Evolutionary conservation across 2,329 filamentous ascomycete genomes (phyloP).

Genomic region (Cordyceps cateniannulata): DNA sequence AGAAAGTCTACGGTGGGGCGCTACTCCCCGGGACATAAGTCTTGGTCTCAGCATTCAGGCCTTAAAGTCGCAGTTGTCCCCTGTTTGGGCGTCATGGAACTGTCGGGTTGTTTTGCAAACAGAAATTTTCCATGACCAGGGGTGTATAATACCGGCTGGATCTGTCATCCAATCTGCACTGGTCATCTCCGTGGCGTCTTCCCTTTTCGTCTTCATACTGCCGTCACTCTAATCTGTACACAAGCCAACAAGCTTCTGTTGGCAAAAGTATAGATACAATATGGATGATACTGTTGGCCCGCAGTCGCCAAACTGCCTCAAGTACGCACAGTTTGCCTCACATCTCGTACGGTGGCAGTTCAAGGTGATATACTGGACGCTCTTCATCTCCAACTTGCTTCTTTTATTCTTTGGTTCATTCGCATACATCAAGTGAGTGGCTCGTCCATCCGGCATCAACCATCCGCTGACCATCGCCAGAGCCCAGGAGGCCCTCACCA

Average conservation of each 20-base stretch:
- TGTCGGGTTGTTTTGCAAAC: background rate
- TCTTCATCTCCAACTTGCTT: conserved; percentile 38
- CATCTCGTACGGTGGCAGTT: conserved; percentile 36
- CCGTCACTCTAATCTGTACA: background rate
- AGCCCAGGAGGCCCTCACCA: conserved; percentile 31
- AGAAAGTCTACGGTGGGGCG: no score
- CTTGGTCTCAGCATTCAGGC: no score
- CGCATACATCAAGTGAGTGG: conserved; percentile 31
- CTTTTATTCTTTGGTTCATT: conserved; percentile 39
- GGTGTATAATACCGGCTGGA: background rate
- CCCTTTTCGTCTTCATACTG: background rate
- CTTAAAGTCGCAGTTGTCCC: background rate
- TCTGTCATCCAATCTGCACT: background rate
- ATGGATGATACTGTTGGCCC: background rate
- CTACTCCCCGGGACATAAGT: no score
- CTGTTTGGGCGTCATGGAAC: background rate
- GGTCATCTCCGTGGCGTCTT: background rate
- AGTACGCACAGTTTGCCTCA: conserved; percentile 39
- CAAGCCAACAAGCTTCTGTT: background rate
- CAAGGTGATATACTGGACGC: conserved; percentile 39
- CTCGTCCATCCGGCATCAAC: no score
- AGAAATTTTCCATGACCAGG: background rate
- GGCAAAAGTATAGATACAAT: background rate
- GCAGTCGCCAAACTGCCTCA: conserved; percentile 21
- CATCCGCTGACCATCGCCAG: conserved; percentile 16